Percentiles rank a stretch among this genome's conserved stretches.
phyloP scores from a whole-genome alignment of 1,284 basidiomycete species.

The Chalciporus sp. region DNA sequence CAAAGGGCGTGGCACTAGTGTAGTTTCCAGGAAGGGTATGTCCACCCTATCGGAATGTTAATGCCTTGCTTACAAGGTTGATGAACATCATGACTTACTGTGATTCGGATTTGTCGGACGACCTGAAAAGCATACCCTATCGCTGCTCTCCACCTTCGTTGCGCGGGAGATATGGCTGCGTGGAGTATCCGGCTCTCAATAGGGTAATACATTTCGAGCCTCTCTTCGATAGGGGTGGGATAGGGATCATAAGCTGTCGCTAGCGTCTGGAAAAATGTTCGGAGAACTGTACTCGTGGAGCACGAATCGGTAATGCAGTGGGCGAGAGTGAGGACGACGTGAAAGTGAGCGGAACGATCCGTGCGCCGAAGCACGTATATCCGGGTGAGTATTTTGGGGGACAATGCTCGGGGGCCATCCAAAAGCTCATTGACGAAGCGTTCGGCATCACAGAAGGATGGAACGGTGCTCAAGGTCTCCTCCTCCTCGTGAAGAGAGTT shows the following conservation, averaged over 20 bases:
- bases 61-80: too few species aligned
- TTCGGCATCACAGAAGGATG: conserved; percentile 15
- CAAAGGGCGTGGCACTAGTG: too few species aligned
- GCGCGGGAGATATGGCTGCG: too few species aligned
- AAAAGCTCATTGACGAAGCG: too few species aligned
- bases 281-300: conserved; percentile 17
- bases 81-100: too few species aligned
- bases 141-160: too few species aligned
- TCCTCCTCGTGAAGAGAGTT: conserved; percentile 12
- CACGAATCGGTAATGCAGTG: conserved; percentile 14
- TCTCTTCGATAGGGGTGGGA: too few species aligned
- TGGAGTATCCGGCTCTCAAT: conserved; percentile 43
- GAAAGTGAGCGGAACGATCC: conserved; percentile 8
- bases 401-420: conserved; percentile 7
- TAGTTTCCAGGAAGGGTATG: too few species aligned
- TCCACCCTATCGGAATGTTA: too few species aligned
- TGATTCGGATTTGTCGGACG: too few species aligned
- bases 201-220: too few species aligned
- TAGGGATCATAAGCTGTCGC: conserved; percentile 24
- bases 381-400: neutral
- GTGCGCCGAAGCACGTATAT: conserved; percentile 7
- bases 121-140: too few species aligned
- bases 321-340: conserved; percentile 13
- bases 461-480: conserved; percentile 11
- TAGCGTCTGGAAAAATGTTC: conserved; percentile 47